These are phyloP conservation scores for Cryptococcus maquisensis DNA, from an alignment of 1,284 basidiomycete genomes.

Conservation along the genomic window DNA sequence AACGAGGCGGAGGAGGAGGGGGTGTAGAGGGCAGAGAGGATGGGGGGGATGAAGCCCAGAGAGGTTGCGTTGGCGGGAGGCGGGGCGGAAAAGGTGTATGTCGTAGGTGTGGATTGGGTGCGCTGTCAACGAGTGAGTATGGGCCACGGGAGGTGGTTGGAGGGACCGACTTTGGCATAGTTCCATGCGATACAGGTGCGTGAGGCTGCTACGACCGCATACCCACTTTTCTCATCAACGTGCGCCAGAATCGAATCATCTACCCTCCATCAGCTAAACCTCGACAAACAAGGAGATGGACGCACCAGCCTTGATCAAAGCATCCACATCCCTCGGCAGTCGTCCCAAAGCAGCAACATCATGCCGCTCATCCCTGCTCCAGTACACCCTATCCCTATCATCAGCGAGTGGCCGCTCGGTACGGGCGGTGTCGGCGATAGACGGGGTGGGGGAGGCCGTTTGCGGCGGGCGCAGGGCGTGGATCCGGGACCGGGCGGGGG, in stretches of 20 bases:
- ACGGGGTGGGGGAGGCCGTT: slow-evolving; percentile 20
- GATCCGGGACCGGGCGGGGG: neutral
- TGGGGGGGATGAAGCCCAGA: slow-evolving; percentile 19
- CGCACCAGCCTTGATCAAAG: slow-evolving; percentile 29
- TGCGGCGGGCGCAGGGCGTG: neutral
- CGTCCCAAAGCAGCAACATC: slow-evolving; percentile 24
- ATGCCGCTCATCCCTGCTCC: slow-evolving; percentile 36
- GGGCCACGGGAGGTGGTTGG: too few species aligned
- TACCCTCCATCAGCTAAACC: slow-evolving; percentile 45
- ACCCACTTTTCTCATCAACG: slow-evolving; percentile 45
- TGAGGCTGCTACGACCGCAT: slow-evolving; percentile 44
- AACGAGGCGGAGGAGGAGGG: slow-evolving; percentile 18
- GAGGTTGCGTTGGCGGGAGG: slow-evolving; percentile 27
- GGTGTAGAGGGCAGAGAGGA: slow-evolving; percentile 35
- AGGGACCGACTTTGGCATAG: slow-evolving; percentile 40
- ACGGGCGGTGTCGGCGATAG: slow-evolving; percentile 25
- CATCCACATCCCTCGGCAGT: slow-evolving; percentile 36
- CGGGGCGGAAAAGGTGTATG: slow-evolving; percentile 42
- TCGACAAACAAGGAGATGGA: too few species aligned
- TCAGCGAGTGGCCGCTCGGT: slow-evolving; percentile 13
- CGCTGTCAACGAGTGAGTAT: too few species aligned
- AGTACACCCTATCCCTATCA: slow-evolving; percentile 24
- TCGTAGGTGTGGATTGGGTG: slow-evolving; percentile 38
- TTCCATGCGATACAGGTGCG: slow-evolving; percentile 49
- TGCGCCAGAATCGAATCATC: slow-evolving; percentile 38